These are phyloP conservation scores for Trichoderma guizhouense DNA, from an alignment of 2,329 filamentous ascomycete genomes.

Conservation along the genomic window DNA sequence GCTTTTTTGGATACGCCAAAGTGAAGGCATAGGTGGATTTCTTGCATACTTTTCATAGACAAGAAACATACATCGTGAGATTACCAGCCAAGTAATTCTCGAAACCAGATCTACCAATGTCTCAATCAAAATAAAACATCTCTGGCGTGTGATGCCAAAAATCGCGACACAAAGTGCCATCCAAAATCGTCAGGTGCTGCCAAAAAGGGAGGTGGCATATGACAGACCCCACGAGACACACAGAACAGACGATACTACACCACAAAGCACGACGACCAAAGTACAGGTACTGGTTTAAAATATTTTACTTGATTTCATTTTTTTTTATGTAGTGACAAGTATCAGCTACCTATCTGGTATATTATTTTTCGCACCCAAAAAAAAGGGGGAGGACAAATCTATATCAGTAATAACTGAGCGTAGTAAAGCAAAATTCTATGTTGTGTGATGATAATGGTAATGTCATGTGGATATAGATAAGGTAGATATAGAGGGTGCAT, in stretches of 20 bases:
- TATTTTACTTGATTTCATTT: neutral
- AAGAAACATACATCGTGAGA: neutral
- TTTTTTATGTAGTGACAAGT: neutral
- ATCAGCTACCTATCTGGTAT: neutral
- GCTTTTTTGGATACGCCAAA: neutral
- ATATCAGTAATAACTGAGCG: neutral
- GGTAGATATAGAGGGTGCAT: neutral
- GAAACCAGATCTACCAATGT: neutral
- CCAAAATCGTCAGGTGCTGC: neutral
- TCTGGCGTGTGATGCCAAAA: neutral
- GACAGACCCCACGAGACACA: constrained; percentile 2
- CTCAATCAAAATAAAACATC: neutral
- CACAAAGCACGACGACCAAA: neutral
- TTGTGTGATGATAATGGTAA: neutral
- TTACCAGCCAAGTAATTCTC: neutral
- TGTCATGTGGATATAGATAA: neutral
- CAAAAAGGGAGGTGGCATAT: neutral
- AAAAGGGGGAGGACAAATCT: neutral
- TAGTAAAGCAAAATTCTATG: neutral
- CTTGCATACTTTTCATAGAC: neutral
- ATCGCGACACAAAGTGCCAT: neutral
- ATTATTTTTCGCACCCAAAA: neutral
- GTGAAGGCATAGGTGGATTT: neutral
- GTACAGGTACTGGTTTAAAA: neutral
- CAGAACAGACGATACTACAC: neutral